Evolutionary conservation across 2,329 filamentous ascomycete species (phyloP).

Genomic region (Aspergillus latus): DNA sequence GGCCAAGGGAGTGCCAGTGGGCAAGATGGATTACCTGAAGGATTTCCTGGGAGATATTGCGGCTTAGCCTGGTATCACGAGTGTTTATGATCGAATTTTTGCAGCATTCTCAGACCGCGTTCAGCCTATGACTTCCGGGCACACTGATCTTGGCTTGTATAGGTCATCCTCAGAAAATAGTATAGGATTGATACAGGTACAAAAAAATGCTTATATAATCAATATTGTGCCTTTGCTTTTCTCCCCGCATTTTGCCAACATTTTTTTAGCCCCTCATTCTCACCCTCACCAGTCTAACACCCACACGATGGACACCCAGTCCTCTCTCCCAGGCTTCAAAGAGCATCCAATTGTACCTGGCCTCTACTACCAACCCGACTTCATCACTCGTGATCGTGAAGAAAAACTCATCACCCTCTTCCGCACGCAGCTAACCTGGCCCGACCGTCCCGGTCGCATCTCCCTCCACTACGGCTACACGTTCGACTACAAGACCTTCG

Average conservation of each 20-base stretch:
- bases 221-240: background rate
- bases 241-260: background rate
- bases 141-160: too few relatives aligned
- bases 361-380: conserved; percentile 48
- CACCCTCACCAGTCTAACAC: background rate
- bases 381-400: conserved; percentile 51
- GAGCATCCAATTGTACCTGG: background rate
- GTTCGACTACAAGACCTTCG: conserved; percentile 61
- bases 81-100: too few relatives aligned
- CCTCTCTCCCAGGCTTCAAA: background rate
- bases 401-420: conserved; percentile 47
- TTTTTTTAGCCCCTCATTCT: background rate
- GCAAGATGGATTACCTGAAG: conserved; percentile 58
- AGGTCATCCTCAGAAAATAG: background rate
- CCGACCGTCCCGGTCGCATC: conserved; percentile 46
- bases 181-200: background rate
- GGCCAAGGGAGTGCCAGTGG: conserved; percentile 60
- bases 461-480: conserved; percentile 59
- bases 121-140: too few relatives aligned
- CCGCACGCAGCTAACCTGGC: conserved; percentile 47
- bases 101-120: too few relatives aligned
- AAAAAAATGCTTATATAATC: background rate
- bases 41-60: conserved; percentile 2
- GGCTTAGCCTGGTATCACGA: background rate
- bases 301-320: background rate